Conservation (phyloP, 129 eudicot genomes). For the Flaveria bidentis region DNA sequence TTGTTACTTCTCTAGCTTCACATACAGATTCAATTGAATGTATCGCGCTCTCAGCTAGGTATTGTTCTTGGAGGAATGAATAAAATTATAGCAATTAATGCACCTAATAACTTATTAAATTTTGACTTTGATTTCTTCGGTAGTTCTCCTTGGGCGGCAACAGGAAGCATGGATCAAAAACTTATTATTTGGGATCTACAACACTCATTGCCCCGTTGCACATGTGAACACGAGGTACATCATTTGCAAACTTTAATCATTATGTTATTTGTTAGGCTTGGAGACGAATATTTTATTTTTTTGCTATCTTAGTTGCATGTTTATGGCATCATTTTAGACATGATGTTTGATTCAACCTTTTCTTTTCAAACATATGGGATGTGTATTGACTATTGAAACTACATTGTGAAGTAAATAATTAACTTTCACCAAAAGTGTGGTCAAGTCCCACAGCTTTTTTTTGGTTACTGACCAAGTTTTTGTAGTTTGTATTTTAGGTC, state of each 20-base stretch:
- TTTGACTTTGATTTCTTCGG: slow-evolving; percentile 21
- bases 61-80: not conserved
- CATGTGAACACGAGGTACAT: slow-evolving; percentile 82
- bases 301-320: no score
- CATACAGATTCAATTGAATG: slow-evolving; percentile 72
- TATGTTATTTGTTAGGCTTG: not conserved
- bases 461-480: not conserved
- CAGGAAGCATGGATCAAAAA: slow-evolving; percentile 89
- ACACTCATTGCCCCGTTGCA: slow-evolving; percentile 63
- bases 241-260: slow-evolving; percentile 10
- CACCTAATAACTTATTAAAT: not conserved
- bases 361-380: no score
- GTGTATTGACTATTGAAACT: not conserved
- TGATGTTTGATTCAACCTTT: not conserved
- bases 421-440: not conserved
- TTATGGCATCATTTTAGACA: not conserved
- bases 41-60: slow-evolving; percentile 60
- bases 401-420: not conserved
- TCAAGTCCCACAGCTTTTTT: not conserved
- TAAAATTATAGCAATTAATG: not conserved
- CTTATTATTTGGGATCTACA: slow-evolving; percentile 89
- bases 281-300: not conserved
- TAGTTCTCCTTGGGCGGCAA: slow-evolving; percentile 86
- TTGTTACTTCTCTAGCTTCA: slow-evolving; percentile 57
- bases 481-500: not conserved